Evolutionary conservation across 805 yeast species (phyloP).

Genomic region (Candida verbasci): DNA sequence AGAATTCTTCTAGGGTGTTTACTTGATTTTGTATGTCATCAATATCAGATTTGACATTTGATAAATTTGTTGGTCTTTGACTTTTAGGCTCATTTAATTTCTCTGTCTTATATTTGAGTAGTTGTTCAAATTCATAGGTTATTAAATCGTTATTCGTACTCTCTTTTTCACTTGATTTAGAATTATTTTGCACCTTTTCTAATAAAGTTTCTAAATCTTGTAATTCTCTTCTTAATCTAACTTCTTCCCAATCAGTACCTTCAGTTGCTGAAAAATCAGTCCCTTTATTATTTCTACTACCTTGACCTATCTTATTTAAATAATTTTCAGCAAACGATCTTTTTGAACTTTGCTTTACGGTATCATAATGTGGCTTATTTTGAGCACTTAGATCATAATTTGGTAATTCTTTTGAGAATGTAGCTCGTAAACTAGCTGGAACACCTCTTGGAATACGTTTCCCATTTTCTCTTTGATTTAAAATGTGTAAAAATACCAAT

Average conservation of each 20-base stretch:
- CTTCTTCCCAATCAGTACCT: constrained; percentile 93
- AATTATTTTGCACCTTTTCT: constrained; percentile 39
- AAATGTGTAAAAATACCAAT: constrained; percentile 80
- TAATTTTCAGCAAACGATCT: constrained; percentile 52
- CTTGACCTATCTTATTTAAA: constrained; percentile 51
- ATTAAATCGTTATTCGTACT: constrained; percentile 22
- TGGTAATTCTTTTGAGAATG: constrained; percentile 82
- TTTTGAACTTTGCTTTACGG: constrained; percentile 8
- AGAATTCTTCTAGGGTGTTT: constrained; percentile 62
- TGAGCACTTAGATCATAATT: constrained; percentile 53
- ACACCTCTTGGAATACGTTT: constrained; percentile 87
- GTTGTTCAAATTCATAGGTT: constrained; percentile 71
- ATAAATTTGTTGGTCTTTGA: constrained; percentile 28
- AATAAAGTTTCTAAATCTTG: constrained; percentile 68
- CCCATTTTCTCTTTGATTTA: constrained; percentile 84
- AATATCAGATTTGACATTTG: constrained; percentile 56
- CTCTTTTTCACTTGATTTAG: constrained; percentile 13
- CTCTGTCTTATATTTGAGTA: constrained; percentile 71
- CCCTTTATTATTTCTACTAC: constrained; percentile 41
- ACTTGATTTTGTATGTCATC: constrained; percentile 77
- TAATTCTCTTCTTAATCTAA: constrained; percentile 73
- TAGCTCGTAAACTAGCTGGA: constrained; percentile 88
- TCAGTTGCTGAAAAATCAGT: constrained; percentile 69
- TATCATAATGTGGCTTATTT: constrained; percentile 22
- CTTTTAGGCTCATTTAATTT: constrained; percentile 34